Evolutionary conservation across 2,329 filamentous ascomycete species (phyloP).

Genomic region (Xylaria polymorpha): DNA sequence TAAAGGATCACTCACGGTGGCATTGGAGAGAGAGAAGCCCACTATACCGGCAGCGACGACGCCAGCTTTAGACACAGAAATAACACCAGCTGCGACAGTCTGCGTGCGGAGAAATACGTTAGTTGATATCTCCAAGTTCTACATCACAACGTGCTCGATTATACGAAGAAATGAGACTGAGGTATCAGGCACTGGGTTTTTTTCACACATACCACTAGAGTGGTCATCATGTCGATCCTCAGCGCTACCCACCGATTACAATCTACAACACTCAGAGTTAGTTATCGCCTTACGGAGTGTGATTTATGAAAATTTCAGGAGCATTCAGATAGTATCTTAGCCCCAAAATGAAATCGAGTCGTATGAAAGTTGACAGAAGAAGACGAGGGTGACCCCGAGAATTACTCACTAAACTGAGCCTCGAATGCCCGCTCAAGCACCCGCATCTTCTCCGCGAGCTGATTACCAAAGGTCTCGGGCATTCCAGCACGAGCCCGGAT

Average conservation of each 20-base stretch:
- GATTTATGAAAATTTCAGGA: too few relatives aligned
- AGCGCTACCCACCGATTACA: constrained; percentile 69
- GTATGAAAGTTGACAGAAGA: too few relatives aligned
- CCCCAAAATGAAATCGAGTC: too few relatives aligned
- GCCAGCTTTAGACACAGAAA: constrained; percentile 62
- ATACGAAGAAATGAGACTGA: too few relatives aligned
- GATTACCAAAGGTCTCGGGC: constrained; percentile 59
- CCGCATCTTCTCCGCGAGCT: constrained; percentile 63
- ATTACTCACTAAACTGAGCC: constrained; percentile 56
- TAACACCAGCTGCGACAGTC: constrained; percentile 62
- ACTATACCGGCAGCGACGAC: constrained; percentile 63
- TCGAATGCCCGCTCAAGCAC: constrained; percentile 60
- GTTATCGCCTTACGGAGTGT: too few relatives aligned
- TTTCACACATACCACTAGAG: constrained; percentile 53
- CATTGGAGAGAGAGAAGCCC: constrained; percentile 67
- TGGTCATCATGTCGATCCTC: constrained; percentile 65
- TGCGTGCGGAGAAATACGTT: not conserved
- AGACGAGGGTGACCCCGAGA: too few relatives aligned
- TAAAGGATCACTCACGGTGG: constrained; percentile 53
- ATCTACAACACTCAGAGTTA: too few relatives aligned
- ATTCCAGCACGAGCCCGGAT: constrained; percentile 64
- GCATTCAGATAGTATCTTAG: too few relatives aligned
- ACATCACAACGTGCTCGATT: too few relatives aligned
- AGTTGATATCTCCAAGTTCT: too few relatives aligned
- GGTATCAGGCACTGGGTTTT: too few relatives aligned